phyloP scores from a whole-genome alignment of 306 rosid species.

The Vigna radiata region DNA sequence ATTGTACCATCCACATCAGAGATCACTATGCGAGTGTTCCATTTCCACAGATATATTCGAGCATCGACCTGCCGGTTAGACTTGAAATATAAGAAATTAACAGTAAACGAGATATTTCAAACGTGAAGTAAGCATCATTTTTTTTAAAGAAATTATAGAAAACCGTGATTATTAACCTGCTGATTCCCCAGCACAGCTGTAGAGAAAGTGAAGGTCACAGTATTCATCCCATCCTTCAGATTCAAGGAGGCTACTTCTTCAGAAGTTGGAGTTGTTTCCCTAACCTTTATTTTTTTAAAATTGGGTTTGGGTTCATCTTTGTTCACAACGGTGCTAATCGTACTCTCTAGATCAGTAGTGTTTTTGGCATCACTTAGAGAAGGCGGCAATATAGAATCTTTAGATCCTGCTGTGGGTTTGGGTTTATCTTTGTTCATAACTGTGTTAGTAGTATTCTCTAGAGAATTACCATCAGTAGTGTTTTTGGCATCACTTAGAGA shows the following conservation, averaged over 20 bases:
- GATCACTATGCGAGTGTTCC: conserved; percentile 86
- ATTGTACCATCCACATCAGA: conserved; percentile 99
- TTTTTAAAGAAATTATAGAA: conserved; percentile 32
- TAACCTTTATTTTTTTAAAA: conserved; percentile 53
- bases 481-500: conserved; percentile 43
- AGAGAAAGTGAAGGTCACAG: conserved; percentile 80
- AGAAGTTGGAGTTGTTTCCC: conserved; percentile 73
- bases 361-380: conserved; percentile 43
- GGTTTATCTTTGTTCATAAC: conserved; percentile 45
- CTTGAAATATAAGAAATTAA: conserved; percentile 39
- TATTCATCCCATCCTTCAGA: conserved; percentile 87
- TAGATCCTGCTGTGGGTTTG: conserved; percentile 34
- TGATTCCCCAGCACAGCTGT: conserved; percentile 78
- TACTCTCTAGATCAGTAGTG: conserved; percentile 54
- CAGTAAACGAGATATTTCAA: conserved; percentile 25
- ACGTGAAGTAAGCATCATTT: conserved; percentile 8
- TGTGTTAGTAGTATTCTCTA: conserved; percentile 48
- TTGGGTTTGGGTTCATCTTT: conserved; percentile 46
- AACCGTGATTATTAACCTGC: conserved; percentile 57
- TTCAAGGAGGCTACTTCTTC: conserved; percentile 90
- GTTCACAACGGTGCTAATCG: conserved; percentile 38
- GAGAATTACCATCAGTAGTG: conserved; percentile 50
- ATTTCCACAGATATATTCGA: conserved; percentile 89
- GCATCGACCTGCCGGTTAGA: conserved; percentile 77
- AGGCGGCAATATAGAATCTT: conserved; percentile 45